phyloP scores from a whole-genome alignment of 208 protist species.

The Trypanosoma conorhini region DNA sequence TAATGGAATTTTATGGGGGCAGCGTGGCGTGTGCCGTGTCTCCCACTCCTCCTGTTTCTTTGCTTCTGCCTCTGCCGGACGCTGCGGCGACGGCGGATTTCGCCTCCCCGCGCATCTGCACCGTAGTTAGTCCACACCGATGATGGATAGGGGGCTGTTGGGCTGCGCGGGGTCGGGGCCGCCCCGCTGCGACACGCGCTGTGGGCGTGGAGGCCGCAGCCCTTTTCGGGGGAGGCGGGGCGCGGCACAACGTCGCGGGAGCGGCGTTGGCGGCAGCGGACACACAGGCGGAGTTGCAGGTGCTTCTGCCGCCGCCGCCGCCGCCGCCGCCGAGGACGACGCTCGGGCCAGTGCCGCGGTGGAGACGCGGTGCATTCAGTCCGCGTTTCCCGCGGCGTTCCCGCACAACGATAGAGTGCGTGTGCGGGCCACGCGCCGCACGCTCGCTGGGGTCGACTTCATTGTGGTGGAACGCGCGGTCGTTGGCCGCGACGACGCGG shows the following conservation, averaged over 20 bases:
- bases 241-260: background rate
- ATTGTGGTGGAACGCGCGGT: conserved; percentile 65
- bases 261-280: background rate
- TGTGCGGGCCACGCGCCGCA: conserved; percentile 44
- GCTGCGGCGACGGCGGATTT: background rate
- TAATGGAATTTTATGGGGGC: background rate
- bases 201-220: background rate
- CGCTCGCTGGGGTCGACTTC: conserved; percentile 41
- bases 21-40: background rate
- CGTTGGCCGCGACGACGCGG: conserved; percentile 49
- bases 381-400: conserved; percentile 58
- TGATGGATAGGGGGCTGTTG: background rate
- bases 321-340: no score
- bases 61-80: conserved; percentile 5
- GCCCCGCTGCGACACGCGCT: background rate
- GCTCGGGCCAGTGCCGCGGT: background rate
- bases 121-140: background rate
- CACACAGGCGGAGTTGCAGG: no score
- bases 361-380: conserved; percentile 32
- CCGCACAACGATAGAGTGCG: conserved; percentile 58
- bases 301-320: background rate
- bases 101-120: background rate
- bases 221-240: background rate
- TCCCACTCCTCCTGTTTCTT: conserved; percentile 8
- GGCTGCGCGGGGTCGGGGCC: background rate